Evolutionary conservation across 768 basidiomycete genomes (phyloP).

Genomic region (Collybia nuda): DNA sequence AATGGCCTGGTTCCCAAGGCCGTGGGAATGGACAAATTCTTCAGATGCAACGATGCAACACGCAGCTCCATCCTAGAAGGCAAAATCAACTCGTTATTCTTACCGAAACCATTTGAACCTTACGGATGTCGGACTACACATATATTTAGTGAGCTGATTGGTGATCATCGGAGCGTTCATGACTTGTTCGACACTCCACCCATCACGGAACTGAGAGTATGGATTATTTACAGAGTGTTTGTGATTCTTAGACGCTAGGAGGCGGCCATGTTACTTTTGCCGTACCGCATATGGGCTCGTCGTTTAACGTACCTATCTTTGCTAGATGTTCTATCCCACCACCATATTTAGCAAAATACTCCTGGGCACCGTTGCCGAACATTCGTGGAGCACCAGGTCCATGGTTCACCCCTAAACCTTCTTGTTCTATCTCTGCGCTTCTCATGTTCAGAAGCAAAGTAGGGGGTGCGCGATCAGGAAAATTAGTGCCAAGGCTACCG

Average conservation of each 20-base stretch:
- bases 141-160: constrained; percentile 75
- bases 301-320: constrained; percentile 62
- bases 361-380: constrained; percentile 74
- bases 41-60: constrained; percentile 80
- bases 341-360: constrained; percentile 78
- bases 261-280: neutral
- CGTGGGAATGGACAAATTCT: constrained; percentile 68
- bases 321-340: constrained; percentile 67
- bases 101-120: constrained; percentile 10
- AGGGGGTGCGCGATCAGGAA: constrained; percentile 54
- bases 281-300: neutral
- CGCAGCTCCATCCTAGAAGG: constrained; percentile 65
- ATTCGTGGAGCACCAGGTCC: constrained; percentile 73
- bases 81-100: no score
- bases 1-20: constrained; percentile 83
- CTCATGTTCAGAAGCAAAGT: constrained; percentile 42
- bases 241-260: constrained; percentile 78
- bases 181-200: constrained; percentile 74
- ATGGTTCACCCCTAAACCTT: constrained; percentile 54
- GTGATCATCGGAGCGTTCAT: constrained; percentile 66
- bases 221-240: constrained; percentile 81
- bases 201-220: constrained; percentile 82
- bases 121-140: constrained; percentile 86
- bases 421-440: constrained; percentile 47
- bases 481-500: constrained; percentile 69